Percentiles rank a stretch among this genome's conserved stretches.
These are phyloP conservation scores for Akanthomyces dipterigenus DNA, from an alignment of 2,329 filamentous ascomycete species.

Conservation along the genomic window DNA sequence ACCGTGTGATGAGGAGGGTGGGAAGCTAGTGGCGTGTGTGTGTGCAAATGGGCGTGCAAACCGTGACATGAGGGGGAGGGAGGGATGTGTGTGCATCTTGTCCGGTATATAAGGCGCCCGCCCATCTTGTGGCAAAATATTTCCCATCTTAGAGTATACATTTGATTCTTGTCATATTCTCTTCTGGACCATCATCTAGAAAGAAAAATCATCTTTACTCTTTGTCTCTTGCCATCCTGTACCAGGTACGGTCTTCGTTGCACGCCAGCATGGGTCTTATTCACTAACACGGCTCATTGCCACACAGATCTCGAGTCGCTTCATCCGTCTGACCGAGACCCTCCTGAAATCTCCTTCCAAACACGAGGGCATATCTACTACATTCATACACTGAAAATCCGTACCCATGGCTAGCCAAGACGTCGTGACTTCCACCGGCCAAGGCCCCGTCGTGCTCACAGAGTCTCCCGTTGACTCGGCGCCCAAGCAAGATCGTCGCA, in stretches of 20 bases:
- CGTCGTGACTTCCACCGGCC: conserved; percentile 15
- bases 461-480: conserved; percentile 22
- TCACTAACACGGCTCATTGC: too few species aligned
- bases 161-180: neutral
- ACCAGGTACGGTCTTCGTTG: too few species aligned
- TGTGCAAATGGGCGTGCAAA: neutral
- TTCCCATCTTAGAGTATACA: too few species aligned
- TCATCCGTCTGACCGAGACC: too few species aligned
- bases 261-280: too few species aligned
- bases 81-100: neutral
- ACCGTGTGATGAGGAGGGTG: neutral
- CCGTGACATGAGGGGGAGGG: neutral
- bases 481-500: conserved; percentile 26
- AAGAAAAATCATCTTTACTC: too few species aligned
- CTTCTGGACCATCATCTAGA: too few species aligned
- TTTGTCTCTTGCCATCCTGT: too few species aligned
- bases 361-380: too few species aligned
- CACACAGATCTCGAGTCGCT: too few species aligned
- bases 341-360: too few species aligned
- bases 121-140: neutral
- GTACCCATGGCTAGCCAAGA: conserved; percentile 19
- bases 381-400: neutral
- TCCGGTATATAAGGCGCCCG: conserved; percentile 7
- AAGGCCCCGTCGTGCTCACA: conserved; percentile 19
- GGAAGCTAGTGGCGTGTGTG: conserved; percentile 1